phyloP scores from a whole-genome alignment of 75 land plant genomes.

The Picea glauca region DNA sequence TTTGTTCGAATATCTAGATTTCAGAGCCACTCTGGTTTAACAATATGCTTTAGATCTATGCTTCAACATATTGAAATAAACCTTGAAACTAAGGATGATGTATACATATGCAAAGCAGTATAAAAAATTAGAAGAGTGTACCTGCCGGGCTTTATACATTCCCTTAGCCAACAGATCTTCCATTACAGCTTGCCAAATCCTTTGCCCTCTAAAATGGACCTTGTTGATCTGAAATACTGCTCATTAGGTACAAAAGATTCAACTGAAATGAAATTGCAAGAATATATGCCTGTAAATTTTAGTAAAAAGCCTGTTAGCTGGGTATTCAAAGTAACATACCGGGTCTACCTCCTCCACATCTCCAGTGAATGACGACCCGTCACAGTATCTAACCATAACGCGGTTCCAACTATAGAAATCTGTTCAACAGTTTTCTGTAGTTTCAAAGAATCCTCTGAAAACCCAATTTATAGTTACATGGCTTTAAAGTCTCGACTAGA shows the following conservation, averaged over 20 bases:
- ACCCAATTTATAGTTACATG: too few species aligned
- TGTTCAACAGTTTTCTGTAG: constrained; percentile 11
- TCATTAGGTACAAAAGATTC: not conserved
- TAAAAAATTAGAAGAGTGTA: not conserved
- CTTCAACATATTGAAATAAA: not conserved
- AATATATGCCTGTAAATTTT: constrained; percentile 13
- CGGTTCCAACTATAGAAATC: constrained; percentile 93
- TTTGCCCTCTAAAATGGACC: constrained; percentile 33
- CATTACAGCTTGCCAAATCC: constrained; percentile 38
- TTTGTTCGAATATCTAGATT: too few species aligned
- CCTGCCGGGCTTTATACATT: constrained; percentile 39
- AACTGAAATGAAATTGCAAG: not conserved
- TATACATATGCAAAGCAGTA: not conserved
- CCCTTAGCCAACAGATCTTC: constrained; percentile 37
- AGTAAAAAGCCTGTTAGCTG: not conserved
- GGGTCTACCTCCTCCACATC: constrained; percentile 41
- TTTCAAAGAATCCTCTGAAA: too few species aligned
- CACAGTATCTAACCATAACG: constrained; percentile 80
- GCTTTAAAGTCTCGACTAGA: too few species aligned
- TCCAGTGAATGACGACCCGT: constrained; percentile 86
- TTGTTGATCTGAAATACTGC: not conserved
- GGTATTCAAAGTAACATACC: constrained; percentile 11
- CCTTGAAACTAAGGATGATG: not conserved
- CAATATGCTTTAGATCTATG: too few species aligned
- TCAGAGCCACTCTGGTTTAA: too few species aligned